Evolutionary conservation across 495 filamentous ascomycete species (phyloP).

Genomic region (Lophiostoma macrostomum): DNA sequence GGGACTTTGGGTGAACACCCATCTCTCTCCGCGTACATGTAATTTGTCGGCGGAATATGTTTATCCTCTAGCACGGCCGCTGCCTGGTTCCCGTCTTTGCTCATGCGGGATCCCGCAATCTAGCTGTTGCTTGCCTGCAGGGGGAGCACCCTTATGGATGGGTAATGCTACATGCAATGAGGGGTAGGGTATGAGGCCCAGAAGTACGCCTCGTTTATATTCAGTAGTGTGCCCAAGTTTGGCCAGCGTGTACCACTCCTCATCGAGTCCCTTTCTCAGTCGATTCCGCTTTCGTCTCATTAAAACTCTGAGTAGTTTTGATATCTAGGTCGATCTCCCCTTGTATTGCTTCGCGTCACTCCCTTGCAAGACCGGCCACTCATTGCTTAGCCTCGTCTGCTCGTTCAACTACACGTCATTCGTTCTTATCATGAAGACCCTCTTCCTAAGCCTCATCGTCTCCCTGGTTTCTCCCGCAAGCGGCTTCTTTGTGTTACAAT

Average conservation of each 20-base stretch:
- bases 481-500: conserved; percentile 41
- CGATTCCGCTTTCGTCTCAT: no score
- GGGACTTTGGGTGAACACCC: conserved; percentile 1
- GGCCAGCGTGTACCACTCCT: no score
- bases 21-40: background rate
- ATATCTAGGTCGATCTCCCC: conserved; percentile 20
- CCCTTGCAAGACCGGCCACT: background rate
- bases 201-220: background rate
- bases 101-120: conserved; percentile 11
- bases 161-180: background rate
- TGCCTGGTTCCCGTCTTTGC: conserved; percentile 2
- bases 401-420: conserved; percentile 7
- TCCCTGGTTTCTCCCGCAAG: conserved; percentile 33
- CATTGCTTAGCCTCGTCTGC: no score
- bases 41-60: conserved; percentile 5
- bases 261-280: background rate
- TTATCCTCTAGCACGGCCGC: background rate
- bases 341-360: conserved; percentile 8
- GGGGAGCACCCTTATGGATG: background rate
- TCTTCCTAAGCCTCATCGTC: conserved; percentile 32
- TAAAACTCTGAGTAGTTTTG: no score
- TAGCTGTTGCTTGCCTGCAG: background rate
- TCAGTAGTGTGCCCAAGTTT: no score
- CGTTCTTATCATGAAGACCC: conserved; percentile 8
- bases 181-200: background rate